phyloP scores from a whole-genome alignment of 345 rosid species.

The Aethionema arabicum region DNA sequence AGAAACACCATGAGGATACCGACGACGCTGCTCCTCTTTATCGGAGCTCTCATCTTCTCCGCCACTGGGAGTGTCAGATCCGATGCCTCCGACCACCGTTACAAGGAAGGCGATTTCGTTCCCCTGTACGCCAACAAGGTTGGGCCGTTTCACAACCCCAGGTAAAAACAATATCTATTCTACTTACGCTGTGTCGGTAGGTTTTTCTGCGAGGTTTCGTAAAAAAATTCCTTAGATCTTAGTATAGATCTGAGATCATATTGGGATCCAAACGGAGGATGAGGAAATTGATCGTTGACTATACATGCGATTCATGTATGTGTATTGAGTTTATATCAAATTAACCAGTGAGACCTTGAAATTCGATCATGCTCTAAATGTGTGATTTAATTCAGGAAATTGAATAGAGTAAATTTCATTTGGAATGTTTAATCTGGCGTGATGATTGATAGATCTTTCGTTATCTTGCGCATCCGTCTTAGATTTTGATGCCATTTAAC shows the following conservation, averaged over 20 bases:
- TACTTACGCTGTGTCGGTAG: constrained; percentile 8
- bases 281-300: constrained; percentile 3
- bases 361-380: neutral
- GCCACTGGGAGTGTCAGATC: constrained; percentile 46
- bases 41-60: constrained; percentile 41
- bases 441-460: neutral
- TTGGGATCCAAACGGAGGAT: constrained; percentile 1
- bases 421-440: neutral
- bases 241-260: constrained; percentile 25
- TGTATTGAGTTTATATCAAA: neutral
- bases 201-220: neutral
- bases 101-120: constrained; percentile 58
- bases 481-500: constrained; percentile 14
- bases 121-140: constrained; percentile 84
- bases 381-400: neutral
- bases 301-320: constrained; percentile 2
- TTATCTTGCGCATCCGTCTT: constrained; percentile 13
- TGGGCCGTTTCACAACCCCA: constrained; percentile 83
- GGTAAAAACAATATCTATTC: constrained; percentile 36
- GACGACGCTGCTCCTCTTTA: constrained; percentile 36
- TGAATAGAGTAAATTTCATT: neutral
- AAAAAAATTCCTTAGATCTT: constrained; percentile 8
- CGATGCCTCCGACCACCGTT: constrained; percentile 70
- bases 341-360: neutral
- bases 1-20: constrained; percentile 31